Conservation (phyloP, 768 basidiomycete genomes). For the Hygrophoropsis aurantiaca region DNA sequence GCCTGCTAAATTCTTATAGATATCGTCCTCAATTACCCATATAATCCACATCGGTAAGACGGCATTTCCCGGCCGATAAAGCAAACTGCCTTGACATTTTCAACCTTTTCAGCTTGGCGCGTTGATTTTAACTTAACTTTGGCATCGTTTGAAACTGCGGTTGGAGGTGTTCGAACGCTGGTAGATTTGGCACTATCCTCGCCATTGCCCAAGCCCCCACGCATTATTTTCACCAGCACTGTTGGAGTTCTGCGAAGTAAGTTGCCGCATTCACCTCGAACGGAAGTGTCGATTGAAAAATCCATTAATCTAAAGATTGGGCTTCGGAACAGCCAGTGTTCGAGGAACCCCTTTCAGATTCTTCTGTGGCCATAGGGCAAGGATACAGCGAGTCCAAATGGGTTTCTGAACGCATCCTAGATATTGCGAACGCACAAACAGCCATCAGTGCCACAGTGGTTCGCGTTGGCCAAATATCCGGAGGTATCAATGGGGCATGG, state of each 20-base stretch:
- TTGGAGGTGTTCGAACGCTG: slow-evolving; percentile 30
- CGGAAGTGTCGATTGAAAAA: background rate
- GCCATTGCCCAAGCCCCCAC: slow-evolving; percentile 13
- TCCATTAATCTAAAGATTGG: background rate
- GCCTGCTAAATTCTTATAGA: too few relatives aligned
- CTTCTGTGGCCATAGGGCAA: slow-evolving; percentile 21
- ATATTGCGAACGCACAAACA: slow-evolving; percentile 26
- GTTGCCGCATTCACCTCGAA: background rate
- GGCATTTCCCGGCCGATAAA: background rate
- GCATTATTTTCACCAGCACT: slow-evolving; percentile 33
- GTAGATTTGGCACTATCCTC: slow-evolving; percentile 32
- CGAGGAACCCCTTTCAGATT: slow-evolving; percentile 20
- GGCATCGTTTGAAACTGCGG: slow-evolving; percentile 24
- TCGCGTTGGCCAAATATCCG: slow-evolving; percentile 45
- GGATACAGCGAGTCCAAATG: slow-evolving; percentile 45
- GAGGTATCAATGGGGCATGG: slow-evolving; percentile 41
- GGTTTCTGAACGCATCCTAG: slow-evolving; percentile 40
- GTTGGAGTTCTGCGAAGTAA: slow-evolving; percentile 26
- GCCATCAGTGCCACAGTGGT: slow-evolving; percentile 32
- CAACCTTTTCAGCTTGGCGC: slow-evolving; percentile 35
- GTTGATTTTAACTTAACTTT: slow-evolving; percentile 38
- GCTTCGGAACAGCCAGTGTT: background rate
- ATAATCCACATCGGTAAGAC: slow-evolving; percentile 4
- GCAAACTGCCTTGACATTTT: slow-evolving; percentile 1
- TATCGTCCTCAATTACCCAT: slow-evolving; percentile 2